Evolutionary conservation across 768 basidiomycete genomes (phyloP).

Genomic region (Hericium erinaceus): DNA sequence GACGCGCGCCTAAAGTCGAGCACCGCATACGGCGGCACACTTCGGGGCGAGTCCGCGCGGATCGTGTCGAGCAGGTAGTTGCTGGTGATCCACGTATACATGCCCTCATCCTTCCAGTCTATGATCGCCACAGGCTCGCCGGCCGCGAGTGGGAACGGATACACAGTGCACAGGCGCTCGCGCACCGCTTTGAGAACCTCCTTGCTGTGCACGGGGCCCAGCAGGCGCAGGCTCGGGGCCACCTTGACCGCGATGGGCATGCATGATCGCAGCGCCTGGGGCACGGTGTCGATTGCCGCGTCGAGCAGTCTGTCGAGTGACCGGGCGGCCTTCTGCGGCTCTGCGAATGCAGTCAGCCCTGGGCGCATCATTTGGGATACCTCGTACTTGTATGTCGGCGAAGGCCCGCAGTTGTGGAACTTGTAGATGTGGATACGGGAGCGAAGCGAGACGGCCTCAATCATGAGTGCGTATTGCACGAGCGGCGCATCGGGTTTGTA

Average conservation of each 20-base stretch:
- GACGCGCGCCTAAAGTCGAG: constrained; percentile 95
- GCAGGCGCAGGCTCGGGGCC: constrained; percentile 75
- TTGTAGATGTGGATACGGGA: constrained; percentile 98
- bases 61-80: constrained; percentile 85
- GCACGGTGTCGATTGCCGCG: constrained; percentile 73
- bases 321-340: constrained; percentile 63
- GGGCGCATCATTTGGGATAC: constrained; percentile 78
- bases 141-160: constrained; percentile 59
- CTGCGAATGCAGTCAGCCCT: constrained; percentile 60
- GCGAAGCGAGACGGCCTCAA: constrained; percentile 96
- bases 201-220: constrained; percentile 51
- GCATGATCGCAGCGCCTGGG: constrained; percentile 51
- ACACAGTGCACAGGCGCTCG: constrained; percentile 42
- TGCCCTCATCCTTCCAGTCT: constrained; percentile 94
- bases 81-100: constrained; percentile 98
- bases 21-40: constrained; percentile 67
- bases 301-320: constrained; percentile 74
- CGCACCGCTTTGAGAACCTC: constrained; percentile 74
- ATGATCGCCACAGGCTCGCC: constrained; percentile 66
- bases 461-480: constrained; percentile 92
- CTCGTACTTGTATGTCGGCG: constrained; percentile 85
- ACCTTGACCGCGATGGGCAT: constrained; percentile 90
- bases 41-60: constrained; percentile 37
- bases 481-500: constrained; percentile 40
- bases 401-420: constrained; percentile 80